Conservation (phyloP, 306 rosid genomes). For the Hippophae rhamnoides region DNA sequence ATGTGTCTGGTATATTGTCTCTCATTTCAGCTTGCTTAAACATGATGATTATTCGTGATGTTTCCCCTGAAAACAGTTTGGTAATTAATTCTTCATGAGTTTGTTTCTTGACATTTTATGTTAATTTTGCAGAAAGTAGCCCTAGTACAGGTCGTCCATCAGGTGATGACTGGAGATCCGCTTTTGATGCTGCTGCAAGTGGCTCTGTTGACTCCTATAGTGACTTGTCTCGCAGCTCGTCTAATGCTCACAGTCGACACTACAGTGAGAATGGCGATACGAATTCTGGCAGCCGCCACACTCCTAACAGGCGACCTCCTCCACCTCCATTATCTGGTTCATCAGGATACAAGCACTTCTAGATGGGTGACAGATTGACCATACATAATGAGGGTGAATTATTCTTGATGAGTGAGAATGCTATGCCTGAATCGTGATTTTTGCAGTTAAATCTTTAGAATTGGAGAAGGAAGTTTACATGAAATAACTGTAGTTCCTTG, state of each 20-base stretch:
- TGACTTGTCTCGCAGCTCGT: constrained; percentile 45
- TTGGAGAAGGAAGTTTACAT: constrained; percentile 52
- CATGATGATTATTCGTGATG: not conserved
- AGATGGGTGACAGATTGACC: constrained; percentile 21
- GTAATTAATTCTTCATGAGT: not conserved
- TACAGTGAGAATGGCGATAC: constrained; percentile 70
- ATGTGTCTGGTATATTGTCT: constrained; percentile 30
- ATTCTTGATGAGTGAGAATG: constrained; percentile 40
- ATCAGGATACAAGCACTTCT: constrained; percentile 61
- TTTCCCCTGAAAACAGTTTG: too few species aligned
- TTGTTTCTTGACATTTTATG: not conserved
- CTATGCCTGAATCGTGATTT: constrained; percentile 30
- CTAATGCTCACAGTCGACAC: constrained; percentile 76
- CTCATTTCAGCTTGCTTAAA: not conserved
- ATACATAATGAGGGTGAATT: constrained; percentile 40
- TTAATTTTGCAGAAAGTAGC: constrained; percentile 58
- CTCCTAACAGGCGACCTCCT: constrained; percentile 85
- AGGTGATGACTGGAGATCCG: constrained; percentile 92
- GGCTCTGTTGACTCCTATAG: constrained; percentile 37
- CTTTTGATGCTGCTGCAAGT: constrained; percentile 83
- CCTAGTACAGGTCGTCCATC: constrained; percentile 55
- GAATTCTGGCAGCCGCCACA: constrained; percentile 71
- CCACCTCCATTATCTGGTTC: constrained; percentile 65
- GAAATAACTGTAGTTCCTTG: constrained; percentile 40
- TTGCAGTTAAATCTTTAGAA: constrained; percentile 36